Percentiles rank a stretch among this genome's conserved stretches.
These are phyloP conservation scores for Domatiomyces globalis DNA, from an alignment of 2,329 filamentous ascomycete genomes.

Conservation along the genomic window DNA sequence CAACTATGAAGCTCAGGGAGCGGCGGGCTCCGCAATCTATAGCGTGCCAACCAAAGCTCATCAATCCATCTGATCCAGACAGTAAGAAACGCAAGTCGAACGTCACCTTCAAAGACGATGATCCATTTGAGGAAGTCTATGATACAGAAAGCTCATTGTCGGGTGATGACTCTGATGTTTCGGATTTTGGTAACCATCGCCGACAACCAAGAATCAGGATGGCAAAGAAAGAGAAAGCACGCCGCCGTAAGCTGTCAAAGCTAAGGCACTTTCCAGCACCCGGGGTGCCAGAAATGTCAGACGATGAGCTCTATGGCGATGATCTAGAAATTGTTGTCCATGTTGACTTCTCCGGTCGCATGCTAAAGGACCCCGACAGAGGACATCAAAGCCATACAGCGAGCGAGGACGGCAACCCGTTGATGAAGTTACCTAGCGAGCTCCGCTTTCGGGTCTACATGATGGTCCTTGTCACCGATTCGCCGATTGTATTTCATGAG, in stretches of 20 bases:
- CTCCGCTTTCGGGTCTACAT: conserved; percentile 36
- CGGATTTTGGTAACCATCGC: conserved; percentile 5
- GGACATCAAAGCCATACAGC: background rate
- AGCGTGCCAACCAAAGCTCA: background rate
- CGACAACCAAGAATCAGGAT: conserved; percentile 3
- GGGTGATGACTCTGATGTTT: conserved; percentile 4
- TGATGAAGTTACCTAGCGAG: conserved; percentile 29
- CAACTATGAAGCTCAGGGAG: background rate
- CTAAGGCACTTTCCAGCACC: conserved; percentile 2
- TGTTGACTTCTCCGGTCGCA: background rate
- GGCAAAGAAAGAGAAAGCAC: background rate
- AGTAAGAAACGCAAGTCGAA: background rate
- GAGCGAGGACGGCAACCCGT: conserved; percentile 12
- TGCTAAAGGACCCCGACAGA: background rate
- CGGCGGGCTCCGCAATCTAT: background rate
- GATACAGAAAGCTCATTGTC: conserved; percentile 1
- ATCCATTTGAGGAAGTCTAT: conserved; percentile 3
- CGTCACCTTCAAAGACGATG: conserved; percentile 2
- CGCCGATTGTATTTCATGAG: conserved; percentile 24
- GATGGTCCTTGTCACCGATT: conserved; percentile 25
- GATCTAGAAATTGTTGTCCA: background rate
- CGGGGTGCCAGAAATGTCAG: conserved; percentile 7
- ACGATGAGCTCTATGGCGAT: conserved; percentile 3
- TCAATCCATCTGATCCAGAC: background rate
- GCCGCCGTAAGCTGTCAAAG: background rate